Evolutionary conservation across 2,329 filamentous ascomycete genomes (phyloP).

Genomic region (Pyricularia sp.): DNA sequence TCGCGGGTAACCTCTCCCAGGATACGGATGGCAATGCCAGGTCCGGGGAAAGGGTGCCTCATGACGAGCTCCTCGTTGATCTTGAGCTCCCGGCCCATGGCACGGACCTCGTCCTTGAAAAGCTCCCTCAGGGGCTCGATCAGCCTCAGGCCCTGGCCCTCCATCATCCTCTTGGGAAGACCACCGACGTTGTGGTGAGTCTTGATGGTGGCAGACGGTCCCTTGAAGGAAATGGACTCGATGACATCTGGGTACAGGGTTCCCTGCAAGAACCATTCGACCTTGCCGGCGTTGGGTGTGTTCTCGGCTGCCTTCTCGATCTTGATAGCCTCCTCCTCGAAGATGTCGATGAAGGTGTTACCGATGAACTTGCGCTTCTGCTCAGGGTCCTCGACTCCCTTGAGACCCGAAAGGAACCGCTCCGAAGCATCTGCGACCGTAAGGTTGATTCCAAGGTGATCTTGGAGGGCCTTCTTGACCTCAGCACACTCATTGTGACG

Average conservation of each 20-base stretch:
- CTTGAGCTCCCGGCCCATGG: slow-evolving; percentile 53
- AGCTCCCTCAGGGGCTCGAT: slow-evolving; percentile 70
- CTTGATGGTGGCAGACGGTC: slow-evolving; percentile 38
- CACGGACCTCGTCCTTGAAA: slow-evolving; percentile 66
- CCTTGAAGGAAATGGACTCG: slow-evolving; percentile 32
- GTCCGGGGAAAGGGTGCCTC: slow-evolving; percentile 34
- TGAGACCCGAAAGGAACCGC: slow-evolving; percentile 62
- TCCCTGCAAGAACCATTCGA: slow-evolving; percentile 80
- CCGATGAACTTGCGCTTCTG: slow-evolving; percentile 68
- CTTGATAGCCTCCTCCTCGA: slow-evolving; percentile 58
- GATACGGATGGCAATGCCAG: slow-evolving; percentile 60
- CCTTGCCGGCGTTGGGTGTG: slow-evolving; percentile 55
- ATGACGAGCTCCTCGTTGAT: slow-evolving; percentile 65
- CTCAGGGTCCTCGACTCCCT: slow-evolving; percentile 68
- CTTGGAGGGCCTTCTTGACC: slow-evolving; percentile 65
- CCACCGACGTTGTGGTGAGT: slow-evolving; percentile 33
- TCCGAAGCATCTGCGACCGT: slow-evolving; percentile 73
- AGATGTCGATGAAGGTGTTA: slow-evolving; percentile 51
- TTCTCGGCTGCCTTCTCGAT: slow-evolving; percentile 61
- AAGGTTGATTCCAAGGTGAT: slow-evolving; percentile 80
- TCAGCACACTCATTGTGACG: slow-evolving; percentile 71
- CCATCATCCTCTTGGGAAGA: slow-evolving; percentile 23
- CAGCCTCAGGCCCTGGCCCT: slow-evolving; percentile 40
- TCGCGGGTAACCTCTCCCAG: slow-evolving; percentile 74
- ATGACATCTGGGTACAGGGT: slow-evolving; percentile 54